Conservation (phyloP, 2,329 filamentous ascomycete species). For the Chrysoporthe austroafricana region DNA sequence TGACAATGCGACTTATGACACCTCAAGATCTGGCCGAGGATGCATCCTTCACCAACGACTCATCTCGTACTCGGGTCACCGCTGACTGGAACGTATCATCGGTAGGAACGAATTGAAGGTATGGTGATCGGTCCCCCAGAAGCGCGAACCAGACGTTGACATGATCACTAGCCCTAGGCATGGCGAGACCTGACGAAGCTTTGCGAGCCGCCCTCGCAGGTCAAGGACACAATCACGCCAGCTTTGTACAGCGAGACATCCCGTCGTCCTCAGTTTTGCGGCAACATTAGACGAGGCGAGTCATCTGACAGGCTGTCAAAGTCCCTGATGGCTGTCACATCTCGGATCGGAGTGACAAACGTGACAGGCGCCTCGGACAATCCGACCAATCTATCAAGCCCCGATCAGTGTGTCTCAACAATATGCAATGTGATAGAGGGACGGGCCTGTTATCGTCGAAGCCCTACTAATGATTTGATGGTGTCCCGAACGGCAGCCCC, state of each 20-base stretch:
- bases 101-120: neutral
- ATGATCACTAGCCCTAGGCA: neutral
- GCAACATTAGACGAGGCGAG: neutral
- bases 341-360: conserved; percentile 5
- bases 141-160: neutral
- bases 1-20: conserved; percentile 8
- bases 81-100: neutral
- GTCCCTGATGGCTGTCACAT: conserved; percentile 7
- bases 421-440: neutral
- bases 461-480: neutral
- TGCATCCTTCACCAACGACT: neutral
- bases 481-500: neutral
- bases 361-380: neutral
- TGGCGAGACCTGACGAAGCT: neutral
- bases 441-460: neutral
- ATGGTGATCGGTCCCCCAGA: neutral
- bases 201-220: neutral
- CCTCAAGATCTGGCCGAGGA: neutral
- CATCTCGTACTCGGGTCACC: conserved; percentile 1
- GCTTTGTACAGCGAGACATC: neutral
- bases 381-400: neutral
- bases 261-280: neutral
- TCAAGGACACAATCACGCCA: neutral
- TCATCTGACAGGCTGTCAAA: neutral
- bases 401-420: conserved; percentile 8